Base-by-base conservation (phyloP, 306 rosid species). In the Dryas alaskensis region DNA sequence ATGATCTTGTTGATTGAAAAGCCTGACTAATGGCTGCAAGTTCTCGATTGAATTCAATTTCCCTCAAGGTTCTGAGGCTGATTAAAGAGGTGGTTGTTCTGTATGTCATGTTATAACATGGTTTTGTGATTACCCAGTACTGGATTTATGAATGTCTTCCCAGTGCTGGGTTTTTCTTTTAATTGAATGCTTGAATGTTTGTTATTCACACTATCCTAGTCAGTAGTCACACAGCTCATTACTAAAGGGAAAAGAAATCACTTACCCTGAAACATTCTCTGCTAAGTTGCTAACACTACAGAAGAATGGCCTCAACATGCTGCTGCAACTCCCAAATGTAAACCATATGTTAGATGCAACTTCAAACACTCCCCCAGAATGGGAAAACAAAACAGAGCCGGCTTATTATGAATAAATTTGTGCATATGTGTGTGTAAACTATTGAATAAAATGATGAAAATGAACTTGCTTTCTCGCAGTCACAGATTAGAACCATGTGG, bases 261-360 rank as follows among this genome's bases (percentile, higher is more conserved):
- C 84, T 80, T 66, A 92, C 96, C 82, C 90, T 89, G 76, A 92
- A 82, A 19, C 88, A 74, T 77, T 94, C 96, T 79, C 85, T 31
- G 37, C 37, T 31, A 31, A 31, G 37, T 31, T 87, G 37, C 83
- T 88, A 84, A 91, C 98, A 73, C 97, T 97, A 79, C 96, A 91
- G 97, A 80, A 94, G 98, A 66, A 94, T 94, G 27, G 97, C 98
- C 85, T 94, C 98, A 52, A 94, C 97, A 82, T 91, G 97, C 98
- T 91, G 97, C 98, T 94, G 87, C 80, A 31, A 31, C 3, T 31
- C 37, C 37, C 72, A 67, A 73, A 83, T 60, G 60, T 57, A 70
- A 78, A 70, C 25, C 46, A 67, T 76, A 78, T 48, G 44, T 74
- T 57, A 80, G 63, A 31, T 37, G 49, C 42, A 76, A 46, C 59